Evolutionary conservation across 1,284 basidiomycete species (phyloP).

Genomic region (Malassezia equina): DNA sequence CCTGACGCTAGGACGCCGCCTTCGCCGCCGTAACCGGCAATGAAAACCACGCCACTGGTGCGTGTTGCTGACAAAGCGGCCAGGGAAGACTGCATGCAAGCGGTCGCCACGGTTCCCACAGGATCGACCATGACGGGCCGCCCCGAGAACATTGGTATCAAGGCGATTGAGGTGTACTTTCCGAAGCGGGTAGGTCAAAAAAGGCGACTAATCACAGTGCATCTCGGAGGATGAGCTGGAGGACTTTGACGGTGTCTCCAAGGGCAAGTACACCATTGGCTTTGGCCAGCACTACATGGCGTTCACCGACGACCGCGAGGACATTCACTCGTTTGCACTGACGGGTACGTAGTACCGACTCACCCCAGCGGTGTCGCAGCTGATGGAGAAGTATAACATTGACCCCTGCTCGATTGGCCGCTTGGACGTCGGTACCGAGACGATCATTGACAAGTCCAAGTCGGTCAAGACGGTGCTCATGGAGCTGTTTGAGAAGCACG

Average conservation of each 20-base stretch:
- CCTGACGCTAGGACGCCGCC: background rate
- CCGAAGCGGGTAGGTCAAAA: conserved; percentile 64
- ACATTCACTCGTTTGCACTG: conserved; percentile 95
- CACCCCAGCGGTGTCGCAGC: conserved; percentile 54
- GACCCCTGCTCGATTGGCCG: conserved; percentile 93
- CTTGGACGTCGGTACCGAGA: conserved; percentile 95
- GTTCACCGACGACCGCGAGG: conserved; percentile 84
- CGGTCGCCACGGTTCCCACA: background rate
- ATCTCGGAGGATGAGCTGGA: conserved; percentile 54
- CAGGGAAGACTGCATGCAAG: background rate
- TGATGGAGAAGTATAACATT: conserved; percentile 88
- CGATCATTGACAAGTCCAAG: conserved; percentile 99
- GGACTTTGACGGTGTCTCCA: conserved; percentile 83
- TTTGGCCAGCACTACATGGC: conserved; percentile 98
- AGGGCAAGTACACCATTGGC: conserved; percentile 98
- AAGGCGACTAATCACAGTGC: conserved; percentile 23
- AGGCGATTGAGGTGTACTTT: conserved; percentile 87
- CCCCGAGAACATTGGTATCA: conserved; percentile 82
- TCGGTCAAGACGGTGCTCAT: conserved; percentile 97
- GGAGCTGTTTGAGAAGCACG: conserved; percentile 84
- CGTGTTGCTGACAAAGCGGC: background rate
- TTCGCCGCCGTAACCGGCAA: background rate
- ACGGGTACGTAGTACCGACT: conserved; percentile 60
- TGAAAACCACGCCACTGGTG: background rate
- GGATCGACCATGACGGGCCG: conserved; percentile 49